These are phyloP conservation scores for Citrus hindsii DNA, from an alignment of 345 rosid genomes.

Conservation along the genomic window DNA sequence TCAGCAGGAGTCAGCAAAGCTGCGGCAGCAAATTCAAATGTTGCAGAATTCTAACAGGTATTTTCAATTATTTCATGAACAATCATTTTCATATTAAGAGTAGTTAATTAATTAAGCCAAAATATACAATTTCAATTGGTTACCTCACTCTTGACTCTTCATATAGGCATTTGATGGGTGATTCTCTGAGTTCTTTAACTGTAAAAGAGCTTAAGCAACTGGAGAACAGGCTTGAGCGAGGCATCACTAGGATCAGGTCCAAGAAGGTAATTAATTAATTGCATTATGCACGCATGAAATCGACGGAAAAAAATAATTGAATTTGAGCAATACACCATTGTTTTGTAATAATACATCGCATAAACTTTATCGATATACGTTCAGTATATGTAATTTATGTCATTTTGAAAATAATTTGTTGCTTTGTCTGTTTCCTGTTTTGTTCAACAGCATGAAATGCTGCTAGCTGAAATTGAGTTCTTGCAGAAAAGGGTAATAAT, in stretches of 20 bases:
- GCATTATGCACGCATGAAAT: no score
- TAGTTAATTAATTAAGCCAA: background rate
- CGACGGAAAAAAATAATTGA: background rate
- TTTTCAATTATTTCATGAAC: background rate
- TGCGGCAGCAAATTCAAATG: conserved; percentile 89
- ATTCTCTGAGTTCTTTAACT: conserved; percentile 66
- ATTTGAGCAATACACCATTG: background rate
- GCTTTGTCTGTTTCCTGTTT: background rate
- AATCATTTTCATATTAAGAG: background rate
- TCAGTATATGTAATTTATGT: background rate
- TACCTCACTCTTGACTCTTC: background rate
- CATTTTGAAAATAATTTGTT: background rate
- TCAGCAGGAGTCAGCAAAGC: conserved; percentile 95
- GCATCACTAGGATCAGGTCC: conserved; percentile 86
- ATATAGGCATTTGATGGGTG: conserved; percentile 88
- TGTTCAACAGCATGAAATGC: conserved; percentile 77
- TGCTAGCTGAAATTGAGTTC: conserved; percentile 90
- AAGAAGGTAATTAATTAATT: conserved; percentile 63
- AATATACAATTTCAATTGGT: background rate
- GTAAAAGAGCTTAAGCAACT: conserved; percentile 95
- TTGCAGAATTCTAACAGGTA: conserved; percentile 94
- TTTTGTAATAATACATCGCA: background rate
- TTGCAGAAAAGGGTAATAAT: conserved; percentile 75
- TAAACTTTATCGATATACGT: no score
- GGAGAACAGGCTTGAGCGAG: conserved; percentile 94